A percentile compares a stretch with the other conserved stretches of the same genome.
phyloP scores from a whole-genome alignment of 1,284 basidiomycete genomes.

The Kalmanozyma brasiliensis region DNA sequence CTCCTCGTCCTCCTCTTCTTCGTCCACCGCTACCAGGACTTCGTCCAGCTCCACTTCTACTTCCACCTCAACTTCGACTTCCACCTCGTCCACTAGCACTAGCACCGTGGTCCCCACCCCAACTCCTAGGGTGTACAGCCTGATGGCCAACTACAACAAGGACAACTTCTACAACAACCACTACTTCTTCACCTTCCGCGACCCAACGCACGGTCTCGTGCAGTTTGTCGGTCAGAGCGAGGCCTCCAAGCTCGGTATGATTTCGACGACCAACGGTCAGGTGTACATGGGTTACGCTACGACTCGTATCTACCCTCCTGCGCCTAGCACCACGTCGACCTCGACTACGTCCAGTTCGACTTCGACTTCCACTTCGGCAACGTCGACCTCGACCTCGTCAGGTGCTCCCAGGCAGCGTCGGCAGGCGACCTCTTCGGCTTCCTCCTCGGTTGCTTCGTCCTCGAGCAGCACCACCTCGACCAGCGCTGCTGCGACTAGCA shows the following conservation, averaged over 20 bases:
- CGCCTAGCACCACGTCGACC: conserved; percentile 7
- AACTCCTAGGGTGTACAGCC: conserved; percentile 36
- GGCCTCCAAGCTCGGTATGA: conserved; percentile 34
- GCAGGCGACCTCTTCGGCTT: conserved; percentile 6
- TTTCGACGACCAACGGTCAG: conserved; percentile 36
- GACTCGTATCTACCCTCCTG: conserved; percentile 33
- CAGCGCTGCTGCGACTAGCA: conserved; percentile 16
- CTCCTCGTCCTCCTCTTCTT: conserved; percentile 6
- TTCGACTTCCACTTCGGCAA: conserved; percentile 2
- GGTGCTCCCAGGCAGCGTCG: conserved; percentile 11
- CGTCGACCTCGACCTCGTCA: conserved; percentile 14
- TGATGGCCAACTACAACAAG: conserved; percentile 41
- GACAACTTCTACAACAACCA: conserved; percentile 56
- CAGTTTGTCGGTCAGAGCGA: conserved; percentile 31
- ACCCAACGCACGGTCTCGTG: conserved; percentile 56
- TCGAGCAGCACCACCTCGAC: conserved; percentile 8
- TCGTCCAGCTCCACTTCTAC: conserved; percentile 2
- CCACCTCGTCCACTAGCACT: conserved; percentile 17
- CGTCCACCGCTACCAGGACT: neutral
- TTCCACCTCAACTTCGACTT: conserved; percentile 1
- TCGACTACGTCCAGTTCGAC: too few species aligned
- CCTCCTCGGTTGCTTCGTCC: conserved; percentile 8
- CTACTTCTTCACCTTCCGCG: conserved; percentile 54
- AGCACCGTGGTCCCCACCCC: conserved; percentile 21
- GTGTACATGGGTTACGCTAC: conserved; percentile 54